These are phyloP conservation scores for Cucumis cinereus DNA, from an alignment of 306 rosid species.

Conservation along the genomic window DNA sequence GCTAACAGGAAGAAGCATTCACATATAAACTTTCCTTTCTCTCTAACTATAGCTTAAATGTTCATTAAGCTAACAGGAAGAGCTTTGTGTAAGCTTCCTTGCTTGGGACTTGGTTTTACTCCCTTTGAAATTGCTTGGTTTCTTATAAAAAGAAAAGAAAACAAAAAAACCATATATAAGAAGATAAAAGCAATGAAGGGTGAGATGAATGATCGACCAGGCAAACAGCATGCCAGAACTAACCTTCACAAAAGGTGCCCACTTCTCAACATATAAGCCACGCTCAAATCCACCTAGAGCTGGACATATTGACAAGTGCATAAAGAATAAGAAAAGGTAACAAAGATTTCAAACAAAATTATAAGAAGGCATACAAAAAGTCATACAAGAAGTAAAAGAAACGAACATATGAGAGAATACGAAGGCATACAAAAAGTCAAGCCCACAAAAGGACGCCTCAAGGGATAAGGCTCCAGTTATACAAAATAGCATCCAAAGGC, in stretches of 20 bases:
- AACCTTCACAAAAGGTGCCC: constrained; percentile 57
- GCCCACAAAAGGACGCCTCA: no score
- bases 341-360: not conserved
- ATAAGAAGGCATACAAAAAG: not conserved
- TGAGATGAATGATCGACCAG: not conserved
- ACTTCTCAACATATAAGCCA: constrained; percentile 82
- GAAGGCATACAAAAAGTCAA: no score
- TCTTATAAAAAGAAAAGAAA: not conserved
- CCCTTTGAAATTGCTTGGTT: not conserved
- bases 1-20: no score
- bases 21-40: no score
- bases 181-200: not conserved
- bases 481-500: no score
- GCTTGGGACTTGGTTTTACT: not conserved
- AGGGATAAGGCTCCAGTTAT: no score
- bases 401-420: not conserved
- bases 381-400: not conserved
- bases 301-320: constrained; percentile 20
- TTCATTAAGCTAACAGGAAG: not conserved
- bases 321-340: not conserved
- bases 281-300: constrained; percentile 72
- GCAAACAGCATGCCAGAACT: not conserved
- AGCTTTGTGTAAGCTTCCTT: not conserved
- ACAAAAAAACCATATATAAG: not conserved
- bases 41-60: not conserved